A percentile compares a stretch with the other conserved stretches of the same genome.
Evolutionary conservation across 345 rosid species (phyloP).

Genomic region (Stellera chamaejasme): DNA sequence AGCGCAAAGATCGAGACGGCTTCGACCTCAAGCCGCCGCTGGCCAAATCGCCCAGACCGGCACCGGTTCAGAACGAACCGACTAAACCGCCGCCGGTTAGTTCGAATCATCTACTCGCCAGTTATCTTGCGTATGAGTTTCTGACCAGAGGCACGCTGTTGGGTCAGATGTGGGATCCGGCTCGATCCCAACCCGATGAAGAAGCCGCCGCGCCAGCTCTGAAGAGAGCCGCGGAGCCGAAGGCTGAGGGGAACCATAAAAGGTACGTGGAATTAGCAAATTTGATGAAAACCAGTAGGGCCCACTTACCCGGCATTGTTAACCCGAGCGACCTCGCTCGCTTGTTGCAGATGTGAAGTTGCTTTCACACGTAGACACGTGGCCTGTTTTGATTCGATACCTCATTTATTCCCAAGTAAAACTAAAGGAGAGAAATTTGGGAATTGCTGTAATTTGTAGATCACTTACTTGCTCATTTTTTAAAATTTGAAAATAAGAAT

Average conservation of each 20-base stretch:
- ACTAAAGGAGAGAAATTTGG: too few relatives aligned
- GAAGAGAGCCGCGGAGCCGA: constrained; percentile 8
- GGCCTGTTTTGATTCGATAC: constrained; percentile 9
- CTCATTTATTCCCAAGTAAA: not conserved
- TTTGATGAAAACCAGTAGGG: constrained; percentile 53
- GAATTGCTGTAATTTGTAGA: too few relatives aligned
- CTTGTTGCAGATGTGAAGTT: constrained; percentile 40
- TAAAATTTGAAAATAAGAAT: too few relatives aligned
- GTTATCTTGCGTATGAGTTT: constrained; percentile 79
- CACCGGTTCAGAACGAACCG: constrained; percentile 14
- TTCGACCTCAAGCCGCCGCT: constrained; percentile 21
- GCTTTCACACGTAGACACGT: constrained; percentile 24
- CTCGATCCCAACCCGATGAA: constrained; percentile 17
- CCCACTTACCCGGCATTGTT: constrained; percentile 60
- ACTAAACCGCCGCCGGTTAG: constrained; percentile 15
- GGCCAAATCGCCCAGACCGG: constrained; percentile 19
- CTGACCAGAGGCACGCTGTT: constrained; percentile 66
- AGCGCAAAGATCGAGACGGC: constrained; percentile 55
- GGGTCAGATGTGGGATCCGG: constrained; percentile 49
- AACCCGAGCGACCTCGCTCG: constrained; percentile 82
- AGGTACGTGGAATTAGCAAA: constrained; percentile 62
- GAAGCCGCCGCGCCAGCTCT: not conserved
- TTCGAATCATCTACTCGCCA: constrained; percentile 64
- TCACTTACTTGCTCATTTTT: too few relatives aligned
- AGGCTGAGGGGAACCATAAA: constrained; percentile 20